A percentile compares a stretch with the other conserved stretches of the same genome.
Evolutionary conservation across 441 rosid genomes (phyloP).

Genomic region (Hypseocharis bilobata): DNA sequence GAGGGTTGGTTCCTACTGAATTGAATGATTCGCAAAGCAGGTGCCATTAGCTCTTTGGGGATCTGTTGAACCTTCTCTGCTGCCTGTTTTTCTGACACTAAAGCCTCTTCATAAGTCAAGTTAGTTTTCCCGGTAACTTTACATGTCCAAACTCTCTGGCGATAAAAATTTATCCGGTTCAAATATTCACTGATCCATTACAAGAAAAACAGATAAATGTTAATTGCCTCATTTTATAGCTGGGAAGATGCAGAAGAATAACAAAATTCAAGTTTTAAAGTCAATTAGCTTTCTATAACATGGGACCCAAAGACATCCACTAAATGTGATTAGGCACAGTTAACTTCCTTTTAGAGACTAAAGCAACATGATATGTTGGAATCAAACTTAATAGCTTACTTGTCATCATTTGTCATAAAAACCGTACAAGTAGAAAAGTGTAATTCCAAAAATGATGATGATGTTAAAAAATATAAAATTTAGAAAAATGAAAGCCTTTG

Average conservation of each 20-base stretch:
- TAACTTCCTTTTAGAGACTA: neutral
- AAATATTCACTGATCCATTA: constrained; percentile 52
- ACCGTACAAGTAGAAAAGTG: neutral
- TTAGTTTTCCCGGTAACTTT: constrained; percentile 73
- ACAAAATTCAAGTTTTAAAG: neutral
- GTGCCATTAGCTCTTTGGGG: constrained; percentile 58
- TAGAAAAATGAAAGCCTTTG: neutral
- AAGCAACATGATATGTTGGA: neutral
- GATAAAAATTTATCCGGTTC: constrained; percentile 70
- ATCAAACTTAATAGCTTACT: neutral
- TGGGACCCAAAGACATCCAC: neutral
- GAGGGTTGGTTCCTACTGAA: constrained; percentile 44
- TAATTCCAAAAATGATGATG: neutral
- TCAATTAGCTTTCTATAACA: neutral
- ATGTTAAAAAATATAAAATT: neutral
- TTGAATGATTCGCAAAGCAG: constrained; percentile 62
- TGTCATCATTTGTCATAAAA: neutral
- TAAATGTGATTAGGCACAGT: neutral
- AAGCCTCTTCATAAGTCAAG: constrained; percentile 90
- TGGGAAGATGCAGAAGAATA: neutral
- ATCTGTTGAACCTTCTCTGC: constrained; percentile 66
- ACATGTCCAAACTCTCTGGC: constrained; percentile 80
- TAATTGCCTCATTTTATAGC: constrained; percentile 1
- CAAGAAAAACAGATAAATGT: constrained; percentile 36
- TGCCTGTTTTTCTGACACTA: constrained; percentile 70